Evolutionary conservation across 2,329 filamentous ascomycete species (phyloP).

Genomic region (Penicillium occitanis): DNA sequence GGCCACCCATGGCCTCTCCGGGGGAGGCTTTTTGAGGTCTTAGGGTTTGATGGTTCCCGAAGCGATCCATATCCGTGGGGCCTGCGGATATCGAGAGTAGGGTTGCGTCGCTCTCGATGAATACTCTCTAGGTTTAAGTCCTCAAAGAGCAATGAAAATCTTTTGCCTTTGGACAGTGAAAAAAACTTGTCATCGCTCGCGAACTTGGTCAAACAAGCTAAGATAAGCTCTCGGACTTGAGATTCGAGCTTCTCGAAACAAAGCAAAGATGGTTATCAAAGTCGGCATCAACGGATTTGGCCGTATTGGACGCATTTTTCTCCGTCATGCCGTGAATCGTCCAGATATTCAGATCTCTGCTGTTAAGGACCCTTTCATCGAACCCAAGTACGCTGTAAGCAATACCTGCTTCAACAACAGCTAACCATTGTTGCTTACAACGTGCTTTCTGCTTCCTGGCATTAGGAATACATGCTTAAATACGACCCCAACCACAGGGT

Average conservation of each 20-base stretch:
- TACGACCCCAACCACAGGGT: too few species aligned
- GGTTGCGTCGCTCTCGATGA: neutral
- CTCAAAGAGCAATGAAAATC: neutral
- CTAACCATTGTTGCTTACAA: slow-evolving; percentile 71
- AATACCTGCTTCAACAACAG: slow-evolving; percentile 58
- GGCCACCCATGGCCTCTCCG: neutral
- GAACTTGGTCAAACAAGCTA: neutral
- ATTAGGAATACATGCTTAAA: too few species aligned
- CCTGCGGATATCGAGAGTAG: neutral
- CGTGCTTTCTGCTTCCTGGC: too few species aligned
- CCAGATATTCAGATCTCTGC: slow-evolving; percentile 67
- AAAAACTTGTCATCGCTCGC: neutral
- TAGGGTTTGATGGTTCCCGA: neutral
- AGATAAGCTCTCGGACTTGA: neutral
- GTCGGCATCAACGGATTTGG: slow-evolving; percentile 99
- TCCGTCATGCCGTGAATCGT: slow-evolving; percentile 65
- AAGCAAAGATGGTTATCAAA: slow-evolving; percentile 42
- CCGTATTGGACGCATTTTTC: slow-evolving; percentile 93
- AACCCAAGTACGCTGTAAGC: slow-evolving; percentile 94
- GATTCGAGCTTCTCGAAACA: neutral
- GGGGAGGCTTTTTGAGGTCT: neutral
- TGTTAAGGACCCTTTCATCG: slow-evolving; percentile 99
- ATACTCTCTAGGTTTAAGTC: neutral
- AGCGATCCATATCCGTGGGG: neutral
- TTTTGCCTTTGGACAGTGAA: neutral